These are phyloP conservation scores for Keithomyces neogunnii DNA, from an alignment of 2,329 filamentous ascomycete genomes.

Conservation along the genomic window DNA sequence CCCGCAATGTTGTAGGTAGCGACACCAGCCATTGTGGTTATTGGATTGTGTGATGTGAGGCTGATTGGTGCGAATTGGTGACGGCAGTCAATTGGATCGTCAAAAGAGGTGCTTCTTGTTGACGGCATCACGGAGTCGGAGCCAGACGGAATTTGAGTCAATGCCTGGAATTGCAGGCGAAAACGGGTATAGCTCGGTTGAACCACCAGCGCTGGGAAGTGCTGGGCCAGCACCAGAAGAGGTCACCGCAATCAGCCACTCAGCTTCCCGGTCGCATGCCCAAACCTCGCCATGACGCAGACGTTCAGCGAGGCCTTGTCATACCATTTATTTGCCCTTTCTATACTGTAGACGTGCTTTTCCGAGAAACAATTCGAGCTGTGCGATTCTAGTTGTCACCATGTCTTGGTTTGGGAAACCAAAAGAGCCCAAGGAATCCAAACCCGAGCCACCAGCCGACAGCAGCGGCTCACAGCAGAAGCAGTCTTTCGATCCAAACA, in stretches of 20 bases:
- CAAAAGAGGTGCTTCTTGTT: slow-evolving; percentile 13
- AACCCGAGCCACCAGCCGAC: slow-evolving; percentile 10
- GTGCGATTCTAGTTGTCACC: background rate
- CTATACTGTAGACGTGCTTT: too few relatives aligned
- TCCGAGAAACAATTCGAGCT: background rate
- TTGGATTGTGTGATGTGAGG: slow-evolving; percentile 14
- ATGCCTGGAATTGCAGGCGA: slow-evolving; percentile 26
- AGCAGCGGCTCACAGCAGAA: slow-evolving; percentile 11
- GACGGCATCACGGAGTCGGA: slow-evolving; percentile 6
- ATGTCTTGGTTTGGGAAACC: slow-evolving; percentile 38
- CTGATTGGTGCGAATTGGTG: background rate
- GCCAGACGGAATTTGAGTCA: slow-evolving; percentile 16
- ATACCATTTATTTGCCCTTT: too few relatives aligned
- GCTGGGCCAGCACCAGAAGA: background rate
- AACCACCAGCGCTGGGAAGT: background rate
- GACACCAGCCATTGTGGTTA: slow-evolving; percentile 28
- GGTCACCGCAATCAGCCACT: background rate
- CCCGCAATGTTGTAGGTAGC: slow-evolving; percentile 47
- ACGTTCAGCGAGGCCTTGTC: too few relatives aligned
- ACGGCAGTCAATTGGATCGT: slow-evolving; percentile 19
- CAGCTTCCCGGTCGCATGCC: too few relatives aligned
- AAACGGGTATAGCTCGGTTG: slow-evolving; percentile 23
- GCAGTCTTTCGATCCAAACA: slow-evolving; percentile 33
- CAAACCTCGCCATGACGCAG: too few relatives aligned
- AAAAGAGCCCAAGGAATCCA: slow-evolving; percentile 21